A percentile compares a stretch with the other conserved stretches of the same genome.
phyloP scores from a whole-genome alignment of 768 basidiomycete species.

The Phaffia tasmanica region DNA sequence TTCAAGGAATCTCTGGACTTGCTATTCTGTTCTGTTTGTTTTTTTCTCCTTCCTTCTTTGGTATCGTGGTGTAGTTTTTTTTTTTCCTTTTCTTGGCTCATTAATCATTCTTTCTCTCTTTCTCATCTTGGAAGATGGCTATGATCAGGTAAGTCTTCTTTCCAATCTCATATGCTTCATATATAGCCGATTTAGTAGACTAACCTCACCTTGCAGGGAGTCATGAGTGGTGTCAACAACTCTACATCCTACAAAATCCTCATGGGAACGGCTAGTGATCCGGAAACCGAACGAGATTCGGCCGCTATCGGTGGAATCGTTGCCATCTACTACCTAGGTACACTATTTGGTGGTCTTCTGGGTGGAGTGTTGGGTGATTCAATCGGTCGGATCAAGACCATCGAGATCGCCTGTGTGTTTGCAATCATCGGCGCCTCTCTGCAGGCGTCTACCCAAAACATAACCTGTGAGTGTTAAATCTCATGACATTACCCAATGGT shows the following conservation, averaged over 20 bases:
- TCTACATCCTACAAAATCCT: slow-evolving; percentile 2
- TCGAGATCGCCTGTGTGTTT: slow-evolving; percentile 26
- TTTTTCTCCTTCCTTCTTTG: neutral
- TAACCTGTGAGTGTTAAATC: slow-evolving; percentile 22
- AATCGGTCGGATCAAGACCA: slow-evolving; percentile 19
- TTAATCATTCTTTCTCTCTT: neutral
- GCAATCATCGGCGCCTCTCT: slow-evolving; percentile 32
- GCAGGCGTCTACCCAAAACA: slow-evolving; percentile 27
- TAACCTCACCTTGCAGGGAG: slow-evolving; percentile 2
- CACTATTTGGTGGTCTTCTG: slow-evolving; percentile 13
- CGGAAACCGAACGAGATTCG: slow-evolving; percentile 11
- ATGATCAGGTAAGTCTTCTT: slow-evolving; percentile 17
- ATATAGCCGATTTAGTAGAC: neutral
- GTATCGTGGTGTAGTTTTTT: neutral
- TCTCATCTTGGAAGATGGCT: slow-evolving; percentile 6
- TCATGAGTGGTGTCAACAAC: slow-evolving; percentile 23
- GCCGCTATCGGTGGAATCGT: slow-evolving; percentile 23
- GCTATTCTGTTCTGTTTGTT: slow-evolving; percentile 15
- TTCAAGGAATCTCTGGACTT: slow-evolving; percentile 8
- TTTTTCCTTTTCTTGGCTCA: neutral
- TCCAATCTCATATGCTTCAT: neutral
- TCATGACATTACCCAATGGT: neutral
- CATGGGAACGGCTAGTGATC: neutral
- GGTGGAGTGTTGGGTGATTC: slow-evolving; percentile 17
- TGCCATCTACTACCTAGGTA: slow-evolving; percentile 22